A percentile compares a stretch with the other conserved stretches of the same genome.
These are phyloP conservation scores for Penicillium sp. DNA, from an alignment of 2,329 filamentous ascomycete species.

Conservation along the genomic window DNA sequence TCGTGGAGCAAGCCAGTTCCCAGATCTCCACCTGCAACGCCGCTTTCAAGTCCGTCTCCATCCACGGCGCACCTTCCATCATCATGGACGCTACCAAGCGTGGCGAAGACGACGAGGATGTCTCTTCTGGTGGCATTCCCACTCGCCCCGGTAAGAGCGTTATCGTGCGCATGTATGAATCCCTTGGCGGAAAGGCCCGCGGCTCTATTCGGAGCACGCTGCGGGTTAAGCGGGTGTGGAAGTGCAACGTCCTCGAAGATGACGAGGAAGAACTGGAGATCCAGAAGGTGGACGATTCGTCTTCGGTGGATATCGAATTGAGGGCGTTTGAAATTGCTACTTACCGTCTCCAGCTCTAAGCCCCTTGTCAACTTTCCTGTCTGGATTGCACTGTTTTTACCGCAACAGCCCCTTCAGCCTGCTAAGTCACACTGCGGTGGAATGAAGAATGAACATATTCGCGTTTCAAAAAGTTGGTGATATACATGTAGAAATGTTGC, in stretches of 20 bases:
- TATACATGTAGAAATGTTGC: conserved; percentile 2
- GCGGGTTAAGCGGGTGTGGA: conserved; percentile 70
- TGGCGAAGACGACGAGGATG: conserved; percentile 79
- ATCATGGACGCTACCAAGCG: conserved; percentile 89
- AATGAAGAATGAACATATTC: neutral
- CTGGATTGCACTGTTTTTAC: neutral
- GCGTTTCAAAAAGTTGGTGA: neutral
- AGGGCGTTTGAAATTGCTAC: conserved; percentile 83
- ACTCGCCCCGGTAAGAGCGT: conserved; percentile 70
- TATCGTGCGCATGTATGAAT: conserved; percentile 81
- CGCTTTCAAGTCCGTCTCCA: conserved; percentile 55
- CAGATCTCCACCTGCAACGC: conserved; percentile 10
- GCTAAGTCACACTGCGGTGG: neutral
- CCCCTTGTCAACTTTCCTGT: neutral
- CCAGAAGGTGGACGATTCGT: conserved; percentile 30
- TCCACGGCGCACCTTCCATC: conserved; percentile 64
- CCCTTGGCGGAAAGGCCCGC: conserved; percentile 72
- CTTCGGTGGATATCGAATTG: conserved; percentile 59
- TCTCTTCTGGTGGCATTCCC: conserved; percentile 55
- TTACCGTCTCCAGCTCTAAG: conserved; percentile 59
- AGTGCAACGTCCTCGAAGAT: conserved; percentile 85
- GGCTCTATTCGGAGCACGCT: conserved; percentile 66
- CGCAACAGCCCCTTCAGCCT: neutral
- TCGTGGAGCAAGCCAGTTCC: conserved; percentile 43
- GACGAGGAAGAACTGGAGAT: conserved; percentile 64